Base-by-base conservation (phyloP, 164 flowering plant species). In the Vitis riparia region DNA sequence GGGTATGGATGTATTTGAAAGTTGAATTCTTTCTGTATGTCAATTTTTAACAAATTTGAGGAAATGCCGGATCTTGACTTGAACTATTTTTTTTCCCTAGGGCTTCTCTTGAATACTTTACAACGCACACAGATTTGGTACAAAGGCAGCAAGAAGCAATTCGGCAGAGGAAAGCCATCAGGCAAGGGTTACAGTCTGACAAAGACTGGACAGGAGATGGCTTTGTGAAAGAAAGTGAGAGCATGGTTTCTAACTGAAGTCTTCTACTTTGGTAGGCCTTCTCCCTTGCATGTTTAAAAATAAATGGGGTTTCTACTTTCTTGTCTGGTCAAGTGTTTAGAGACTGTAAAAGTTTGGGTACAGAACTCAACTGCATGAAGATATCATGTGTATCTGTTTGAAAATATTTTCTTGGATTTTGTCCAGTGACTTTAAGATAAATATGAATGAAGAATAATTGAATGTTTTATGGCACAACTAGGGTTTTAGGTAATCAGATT, bases 121-220 rank as follows among this genome's bases (percentile, higher is more conserved):
- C 99, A 7, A 91, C 98, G 12, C 99, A 95, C 68, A 91, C 84
- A 2, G 99, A 93, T 76, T 80, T 95, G 79, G 97, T 93, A 13
- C 62, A 62, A 51, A 80, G 90, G 73, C 98, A 95, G 68, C 84
- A 86, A 76, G 97, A 89, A 78, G 98, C 99, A 1, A 87, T 91
- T 16, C 71, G 75, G 53, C 90, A 81, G 76, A 85, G 98, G 70
- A 93, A 87, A 82, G 98, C 97, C 0, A 67, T 79, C 37, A 88
- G 71, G 79, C 84, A 84, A 84, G 99, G 99, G 9, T 81, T 95
- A 82, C 86, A 85, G 56, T 93, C 98, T 7, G 98, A 93, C 75
- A 91, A 83, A 72, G 98, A 95, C 67, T 95, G 99, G 99, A 93
- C 98, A 0, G 99, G 97, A 19, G 98, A 93, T 66, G 99, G 99